Conservation (phyloP, 352 stramenopile genomes). For the Globisporangium sylvaticum region DNA sequence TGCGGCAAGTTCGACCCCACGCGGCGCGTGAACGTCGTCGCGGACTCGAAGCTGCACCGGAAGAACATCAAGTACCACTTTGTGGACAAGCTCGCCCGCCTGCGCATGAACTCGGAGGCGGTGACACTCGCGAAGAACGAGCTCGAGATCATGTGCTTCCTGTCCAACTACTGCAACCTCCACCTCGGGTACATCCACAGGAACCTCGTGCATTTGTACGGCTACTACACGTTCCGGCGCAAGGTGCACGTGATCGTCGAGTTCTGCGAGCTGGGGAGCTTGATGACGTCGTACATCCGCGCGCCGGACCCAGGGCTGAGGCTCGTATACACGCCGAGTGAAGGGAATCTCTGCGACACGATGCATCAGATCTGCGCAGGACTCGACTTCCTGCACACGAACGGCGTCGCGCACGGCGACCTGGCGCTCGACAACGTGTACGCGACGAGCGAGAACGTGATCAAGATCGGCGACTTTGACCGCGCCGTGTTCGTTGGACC, state of each 20-base stretch:
- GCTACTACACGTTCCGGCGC: conserved; percentile 44
- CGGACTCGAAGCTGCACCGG: conserved; percentile 44
- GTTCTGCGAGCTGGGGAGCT: conserved; percentile 54
- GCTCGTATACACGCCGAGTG: conserved; percentile 16
- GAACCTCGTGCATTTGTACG: conserved; percentile 50
- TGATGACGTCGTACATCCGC: conserved; percentile 48
- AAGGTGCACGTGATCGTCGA: conserved; percentile 58
- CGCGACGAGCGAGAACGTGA: conserved; percentile 44
- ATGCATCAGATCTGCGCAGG: conserved; percentile 87
- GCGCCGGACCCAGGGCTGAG: neutral
- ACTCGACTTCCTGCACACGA: conserved; percentile 46
- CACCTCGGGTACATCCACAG: conserved; percentile 34
- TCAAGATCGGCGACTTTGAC: conserved; percentile 74
- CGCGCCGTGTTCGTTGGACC: conserved; percentile 52
- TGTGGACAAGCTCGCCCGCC: conserved; percentile 50
- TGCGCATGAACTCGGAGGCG: conserved; percentile 35
- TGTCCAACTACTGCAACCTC: conserved; percentile 37
- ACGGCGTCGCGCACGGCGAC: conserved; percentile 63
- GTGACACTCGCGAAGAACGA: conserved; percentile 43
- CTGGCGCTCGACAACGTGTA: conserved; percentile 78
- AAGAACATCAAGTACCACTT: conserved; percentile 45
- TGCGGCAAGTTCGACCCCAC: conserved; percentile 54
- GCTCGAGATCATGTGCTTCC: conserved; percentile 57
- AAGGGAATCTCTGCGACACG: conserved; percentile 42
- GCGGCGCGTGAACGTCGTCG: conserved; percentile 49